Conservation (phyloP, 2,329 filamentous ascomycete genomes). For the Fonsecaea pedrosoi region DNA sequence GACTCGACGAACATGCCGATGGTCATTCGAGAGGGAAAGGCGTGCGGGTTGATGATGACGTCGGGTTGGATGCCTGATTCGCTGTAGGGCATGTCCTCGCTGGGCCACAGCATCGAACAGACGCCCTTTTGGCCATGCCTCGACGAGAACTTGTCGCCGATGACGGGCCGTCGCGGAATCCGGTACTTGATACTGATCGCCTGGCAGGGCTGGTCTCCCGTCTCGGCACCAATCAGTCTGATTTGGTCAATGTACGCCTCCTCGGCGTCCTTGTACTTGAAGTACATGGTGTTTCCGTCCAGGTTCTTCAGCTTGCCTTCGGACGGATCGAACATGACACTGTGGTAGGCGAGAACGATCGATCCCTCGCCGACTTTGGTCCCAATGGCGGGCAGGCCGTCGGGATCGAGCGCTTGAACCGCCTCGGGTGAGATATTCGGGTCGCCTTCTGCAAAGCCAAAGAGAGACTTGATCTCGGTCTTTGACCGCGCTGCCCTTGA, state of each 20-base stretch:
- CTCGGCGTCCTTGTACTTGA: conserved; percentile 94
- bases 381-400: conserved; percentile 84
- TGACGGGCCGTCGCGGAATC: conserved; percentile 85
- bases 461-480: conserved; percentile 78
- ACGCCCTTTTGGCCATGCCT: conserved; percentile 99
- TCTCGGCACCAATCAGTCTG: conserved; percentile 84
- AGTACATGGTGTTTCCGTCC: conserved; percentile 82
- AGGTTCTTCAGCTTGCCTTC: conserved; percentile 81
- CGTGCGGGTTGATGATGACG: conserved; percentile 98
- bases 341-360: conserved; percentile 87
- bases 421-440: conserved; percentile 68
- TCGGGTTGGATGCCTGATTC: conserved; percentile 97
- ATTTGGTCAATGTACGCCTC: conserved; percentile 91
- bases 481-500: conserved; percentile 69
- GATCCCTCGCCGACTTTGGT: conserved; percentile 79
- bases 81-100: conserved; percentile 92
- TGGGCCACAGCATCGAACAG: conserved; percentile 92
- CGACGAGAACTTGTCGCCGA: conserved; percentile 99
- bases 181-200: conserved; percentile 91
- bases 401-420: conserved; percentile 78
- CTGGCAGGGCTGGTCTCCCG: conserved; percentile 81
- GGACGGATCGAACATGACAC: conserved; percentile 74
- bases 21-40: conserved; percentile 99
- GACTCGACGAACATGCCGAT: conserved; percentile 99
- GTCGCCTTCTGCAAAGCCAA: conserved; percentile 75